A percentile compares a stretch with the other conserved stretches of the same genome.
These are phyloP conservation scores for Macadamia integrifolia DNA, from an alignment of 164 flowering plant genomes.

Conservation along the genomic window DNA sequence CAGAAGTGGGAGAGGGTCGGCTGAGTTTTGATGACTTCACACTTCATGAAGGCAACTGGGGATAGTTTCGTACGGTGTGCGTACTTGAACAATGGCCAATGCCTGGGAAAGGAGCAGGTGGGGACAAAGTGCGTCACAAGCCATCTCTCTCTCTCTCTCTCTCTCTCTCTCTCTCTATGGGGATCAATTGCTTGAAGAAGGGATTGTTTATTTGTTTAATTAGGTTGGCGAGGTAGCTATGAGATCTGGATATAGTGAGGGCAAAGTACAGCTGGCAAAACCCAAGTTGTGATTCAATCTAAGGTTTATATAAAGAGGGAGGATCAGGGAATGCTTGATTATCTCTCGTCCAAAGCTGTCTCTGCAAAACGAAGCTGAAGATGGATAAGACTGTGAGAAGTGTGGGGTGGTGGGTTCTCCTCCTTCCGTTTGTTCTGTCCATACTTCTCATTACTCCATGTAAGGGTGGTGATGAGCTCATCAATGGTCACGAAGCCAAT, in stretches of 20 bases:
- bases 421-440: conserved; percentile 8
- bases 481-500: conserved; percentile 4
- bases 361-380: background rate
- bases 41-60: too few species aligned
- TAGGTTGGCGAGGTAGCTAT: too few species aligned
- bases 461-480: conserved; percentile 8
- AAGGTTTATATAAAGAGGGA: background rate
- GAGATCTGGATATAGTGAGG: conserved; percentile 7
- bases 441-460: background rate
- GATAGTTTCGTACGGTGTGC: too few species aligned
- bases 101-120: conserved; percentile 2
- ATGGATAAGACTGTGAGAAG: too few species aligned
- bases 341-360: background rate
- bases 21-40: too few species aligned
- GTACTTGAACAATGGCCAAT: too few species aligned
- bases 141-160: background rate
- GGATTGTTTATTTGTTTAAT: too few species aligned
- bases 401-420: background rate
- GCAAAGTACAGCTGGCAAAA: conserved; percentile 5
- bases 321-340: background rate
- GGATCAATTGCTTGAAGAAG: too few species aligned
- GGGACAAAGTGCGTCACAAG: conserved; percentile 22
- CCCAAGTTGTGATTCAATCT: background rate
- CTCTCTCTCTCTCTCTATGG: background rate
- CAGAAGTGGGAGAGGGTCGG: too few species aligned